Evolutionary conservation across 257 asterid genomes (phyloP).

Genomic region (Ballota nigra): DNA sequence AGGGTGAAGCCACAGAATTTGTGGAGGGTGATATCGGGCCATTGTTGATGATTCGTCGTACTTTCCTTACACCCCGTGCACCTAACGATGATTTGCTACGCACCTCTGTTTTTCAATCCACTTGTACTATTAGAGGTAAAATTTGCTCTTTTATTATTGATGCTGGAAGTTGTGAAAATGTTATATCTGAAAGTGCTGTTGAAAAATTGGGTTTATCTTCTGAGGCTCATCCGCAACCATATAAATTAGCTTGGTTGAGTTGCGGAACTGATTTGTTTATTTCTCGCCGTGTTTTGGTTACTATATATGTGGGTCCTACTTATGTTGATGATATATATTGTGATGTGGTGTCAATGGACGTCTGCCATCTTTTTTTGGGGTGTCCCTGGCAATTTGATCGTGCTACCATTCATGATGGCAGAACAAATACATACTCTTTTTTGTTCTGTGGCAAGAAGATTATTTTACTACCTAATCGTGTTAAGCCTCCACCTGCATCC

Average conservation of each 20-base stretch:
- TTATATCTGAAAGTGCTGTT: neutral
- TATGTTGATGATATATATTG: too few relatives aligned
- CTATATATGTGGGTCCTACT: too few relatives aligned
- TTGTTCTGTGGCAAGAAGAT: neutral
- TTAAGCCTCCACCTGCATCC: neutral
- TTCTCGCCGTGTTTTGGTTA: too few relatives aligned
- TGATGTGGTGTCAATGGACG: too few relatives aligned
- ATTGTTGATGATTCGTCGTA: neutral
- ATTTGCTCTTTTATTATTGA: neutral
- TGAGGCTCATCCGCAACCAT: too few relatives aligned
- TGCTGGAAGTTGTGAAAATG: neutral
- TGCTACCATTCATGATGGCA: too few relatives aligned
- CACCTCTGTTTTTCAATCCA: neutral
- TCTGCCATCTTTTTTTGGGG: too few relatives aligned
- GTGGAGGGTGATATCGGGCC: neutral
- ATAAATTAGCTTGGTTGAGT: too few relatives aligned
- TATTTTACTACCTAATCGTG: neutral
- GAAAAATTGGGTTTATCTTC: neutral
- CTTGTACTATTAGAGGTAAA: neutral
- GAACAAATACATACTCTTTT: too few relatives aligned
- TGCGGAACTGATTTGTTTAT: too few relatives aligned
- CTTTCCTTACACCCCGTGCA: neutral
- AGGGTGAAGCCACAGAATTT: neutral
- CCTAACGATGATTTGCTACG: neutral
- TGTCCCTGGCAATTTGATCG: too few relatives aligned